Evolutionary conservation across 225 moss, liverwort and hornwort genomes (phyloP).

Genomic region (Rhytidiadelphus loreus): DNA sequence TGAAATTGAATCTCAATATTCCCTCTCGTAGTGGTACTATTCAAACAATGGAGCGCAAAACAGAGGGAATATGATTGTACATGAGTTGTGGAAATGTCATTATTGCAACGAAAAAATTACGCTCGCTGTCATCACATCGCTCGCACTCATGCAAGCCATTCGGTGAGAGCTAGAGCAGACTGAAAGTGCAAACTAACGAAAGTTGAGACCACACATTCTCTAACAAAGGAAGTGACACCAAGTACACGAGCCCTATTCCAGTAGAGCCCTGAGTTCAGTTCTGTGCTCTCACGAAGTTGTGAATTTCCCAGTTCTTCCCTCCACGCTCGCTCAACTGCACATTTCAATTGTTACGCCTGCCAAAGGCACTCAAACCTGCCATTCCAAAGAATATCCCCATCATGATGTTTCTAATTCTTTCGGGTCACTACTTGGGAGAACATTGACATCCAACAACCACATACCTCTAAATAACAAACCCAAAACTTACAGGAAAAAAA

Average conservation of each 20-base stretch:
- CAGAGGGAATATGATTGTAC: no score
- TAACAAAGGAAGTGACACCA: not conserved
- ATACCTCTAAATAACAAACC: not conserved
- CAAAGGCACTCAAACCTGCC: no score
- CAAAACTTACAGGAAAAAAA: not conserved
- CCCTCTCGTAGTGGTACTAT: no score
- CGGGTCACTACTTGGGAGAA: not conserved
- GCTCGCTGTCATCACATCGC: no score
- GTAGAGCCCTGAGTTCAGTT: not conserved
- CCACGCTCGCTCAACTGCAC: not conserved
- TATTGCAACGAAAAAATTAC: no score
- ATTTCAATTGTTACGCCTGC: not conserved
- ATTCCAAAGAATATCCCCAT: not conserved
- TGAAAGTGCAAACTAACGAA: not conserved
- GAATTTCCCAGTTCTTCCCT: not conserved
- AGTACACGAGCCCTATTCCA: not conserved
- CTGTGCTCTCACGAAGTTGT: not conserved
- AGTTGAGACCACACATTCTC: not conserved
- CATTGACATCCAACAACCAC: not conserved
- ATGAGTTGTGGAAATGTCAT: no score
- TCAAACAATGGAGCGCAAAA: no score
- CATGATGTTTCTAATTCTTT: not conserved
- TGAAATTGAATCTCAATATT: not conserved
- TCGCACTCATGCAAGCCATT: no score
- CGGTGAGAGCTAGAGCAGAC: no score